phyloP scores from a whole-genome alignment of 2,329 filamentous ascomycete species.

The Colletotrichum lini region DNA sequence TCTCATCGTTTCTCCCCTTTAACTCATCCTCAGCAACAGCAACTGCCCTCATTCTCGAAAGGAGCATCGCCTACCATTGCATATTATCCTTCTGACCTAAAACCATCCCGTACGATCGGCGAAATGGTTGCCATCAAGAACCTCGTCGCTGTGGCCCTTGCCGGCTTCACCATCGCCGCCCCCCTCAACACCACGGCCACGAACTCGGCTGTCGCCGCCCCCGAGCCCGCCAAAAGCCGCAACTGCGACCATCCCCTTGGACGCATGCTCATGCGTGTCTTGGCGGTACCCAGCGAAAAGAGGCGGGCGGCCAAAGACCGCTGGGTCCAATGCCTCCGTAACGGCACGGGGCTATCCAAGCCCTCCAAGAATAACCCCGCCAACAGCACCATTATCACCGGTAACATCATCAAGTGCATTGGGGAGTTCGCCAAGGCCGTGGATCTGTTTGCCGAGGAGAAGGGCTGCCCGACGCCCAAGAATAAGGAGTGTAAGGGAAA shows the following conservation, averaged over 20 bases:
- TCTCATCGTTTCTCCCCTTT: not conserved
- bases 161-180: not conserved
- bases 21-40: not conserved
- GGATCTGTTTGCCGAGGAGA: not conserved
- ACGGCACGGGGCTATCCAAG: not conserved
- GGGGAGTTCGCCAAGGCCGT: not conserved
- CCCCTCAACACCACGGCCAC: not conserved
- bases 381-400: not conserved
- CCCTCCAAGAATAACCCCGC: not conserved
- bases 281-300: not conserved
- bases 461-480: not conserved
- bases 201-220: not conserved
- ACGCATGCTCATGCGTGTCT: not conserved
- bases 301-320: not conserved
- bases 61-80: not conserved
- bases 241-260: not conserved
- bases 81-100: not conserved
- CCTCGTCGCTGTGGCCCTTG: not conserved
- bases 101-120: not conserved
- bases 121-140: constrained; percentile 3
- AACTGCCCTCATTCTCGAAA: not conserved
- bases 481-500: not conserved
- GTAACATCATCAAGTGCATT: not conserved
- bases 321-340: not conserved
- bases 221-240: not conserved